Conservation (phyloP, 257 asterid genomes). For the Solanum megistacrolobum region DNA sequence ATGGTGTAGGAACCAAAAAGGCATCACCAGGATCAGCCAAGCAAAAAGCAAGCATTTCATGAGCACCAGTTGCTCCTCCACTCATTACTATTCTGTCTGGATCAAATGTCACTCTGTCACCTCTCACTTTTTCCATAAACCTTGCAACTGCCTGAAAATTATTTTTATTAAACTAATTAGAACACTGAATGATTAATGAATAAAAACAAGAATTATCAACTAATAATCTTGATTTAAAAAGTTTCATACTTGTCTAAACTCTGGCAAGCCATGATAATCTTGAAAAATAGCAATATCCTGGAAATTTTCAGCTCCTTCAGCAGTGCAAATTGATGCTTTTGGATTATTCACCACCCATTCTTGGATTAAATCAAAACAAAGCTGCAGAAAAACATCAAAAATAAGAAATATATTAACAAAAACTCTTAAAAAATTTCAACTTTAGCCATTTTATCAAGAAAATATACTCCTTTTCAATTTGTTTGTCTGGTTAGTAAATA, state of each 20-base stretch:
- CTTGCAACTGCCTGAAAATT: slow-evolving; percentile 64
- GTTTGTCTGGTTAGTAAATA: rapidly evolving
- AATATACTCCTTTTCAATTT: background rate
- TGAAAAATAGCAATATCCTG: slow-evolving; percentile 53
- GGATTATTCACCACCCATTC: slow-evolving; percentile 53
- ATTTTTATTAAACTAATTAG: background rate
- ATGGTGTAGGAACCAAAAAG: slow-evolving; percentile 73
- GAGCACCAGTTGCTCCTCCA: slow-evolving; percentile 93
- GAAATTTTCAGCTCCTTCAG: slow-evolving; percentile 39
- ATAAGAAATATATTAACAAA: background rate
- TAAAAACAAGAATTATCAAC: background rate
- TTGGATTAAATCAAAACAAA: slow-evolving; percentile 45
- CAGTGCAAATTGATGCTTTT: slow-evolving; percentile 53
- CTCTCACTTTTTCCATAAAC: slow-evolving; percentile 78
- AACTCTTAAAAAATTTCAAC: background rate
- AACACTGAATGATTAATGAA: background rate
- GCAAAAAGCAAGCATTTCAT: slow-evolving; percentile 74
- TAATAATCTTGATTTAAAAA: background rate
- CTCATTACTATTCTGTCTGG: slow-evolving; percentile 70
- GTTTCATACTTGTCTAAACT: slow-evolving; percentile 53
- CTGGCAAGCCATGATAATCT: slow-evolving; percentile 72
- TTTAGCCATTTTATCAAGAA: background rate
- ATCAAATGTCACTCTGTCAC: slow-evolving; percentile 55
- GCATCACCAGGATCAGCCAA: slow-evolving; percentile 89
- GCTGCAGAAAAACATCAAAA: slow-evolving; percentile 17